A percentile compares a stretch with the other conserved stretches of the same genome.
phyloP scores from a whole-genome alignment of 208 protist species.

The Trichomonas tenax region DNA sequence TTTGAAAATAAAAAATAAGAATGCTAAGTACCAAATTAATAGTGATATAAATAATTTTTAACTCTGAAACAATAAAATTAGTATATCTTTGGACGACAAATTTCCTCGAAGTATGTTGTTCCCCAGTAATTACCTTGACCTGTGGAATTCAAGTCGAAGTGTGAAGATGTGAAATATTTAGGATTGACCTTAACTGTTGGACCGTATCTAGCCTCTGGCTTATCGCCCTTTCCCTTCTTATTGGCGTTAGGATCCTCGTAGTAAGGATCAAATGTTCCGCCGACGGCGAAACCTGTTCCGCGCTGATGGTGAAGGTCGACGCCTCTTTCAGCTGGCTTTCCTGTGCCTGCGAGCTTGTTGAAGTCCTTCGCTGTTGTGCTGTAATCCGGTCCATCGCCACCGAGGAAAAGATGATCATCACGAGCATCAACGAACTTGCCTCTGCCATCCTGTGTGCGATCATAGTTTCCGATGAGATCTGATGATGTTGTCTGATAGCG shows the following conservation, averaged over 20 bases:
- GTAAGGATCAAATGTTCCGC: not conserved
- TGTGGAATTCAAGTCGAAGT: not conserved
- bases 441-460: not conserved
- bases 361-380: not conserved
- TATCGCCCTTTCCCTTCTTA: too few relatives aligned
- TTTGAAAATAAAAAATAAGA: too few relatives aligned
- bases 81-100: conserved; percentile 5
- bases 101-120: not conserved
- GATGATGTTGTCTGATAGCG: not conserved
- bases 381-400: not conserved
- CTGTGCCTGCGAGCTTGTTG: not conserved
- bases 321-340: not conserved
- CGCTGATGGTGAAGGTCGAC: not conserved
- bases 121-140: not conserved
- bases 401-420: not conserved
- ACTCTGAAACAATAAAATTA: not conserved
- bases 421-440: not conserved
- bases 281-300: not conserved
- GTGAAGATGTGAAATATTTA: not conserved
- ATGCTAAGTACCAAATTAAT: too few relatives aligned
- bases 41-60: too few relatives aligned
- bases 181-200: not conserved
- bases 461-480: not conserved
- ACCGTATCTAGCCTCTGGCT: not conserved
- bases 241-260: not conserved